Percentiles rank a stretch among this genome's conserved stretches.
phyloP scores from a whole-genome alignment of 345 rosid species.

The Eucalyptus shirleyi region DNA sequence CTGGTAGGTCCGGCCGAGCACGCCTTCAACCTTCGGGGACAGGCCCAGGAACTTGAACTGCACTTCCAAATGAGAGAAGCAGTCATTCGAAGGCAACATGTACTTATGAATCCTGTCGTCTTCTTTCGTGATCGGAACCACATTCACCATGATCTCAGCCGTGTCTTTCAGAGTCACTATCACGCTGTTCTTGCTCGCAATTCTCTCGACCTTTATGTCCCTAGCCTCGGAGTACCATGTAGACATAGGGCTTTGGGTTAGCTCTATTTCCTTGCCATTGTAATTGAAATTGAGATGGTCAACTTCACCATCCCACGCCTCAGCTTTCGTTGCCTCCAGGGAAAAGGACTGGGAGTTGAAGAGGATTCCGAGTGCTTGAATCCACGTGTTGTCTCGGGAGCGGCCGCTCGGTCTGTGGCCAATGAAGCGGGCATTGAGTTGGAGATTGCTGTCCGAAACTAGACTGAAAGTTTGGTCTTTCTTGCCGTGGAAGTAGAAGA shows the following conservation, averaged over 20 bases:
- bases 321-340: background rate
- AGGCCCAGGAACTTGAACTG: constrained; percentile 1
- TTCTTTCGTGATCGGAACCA: background rate
- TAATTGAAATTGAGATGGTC: constrained; percentile 1
- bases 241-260: background rate
- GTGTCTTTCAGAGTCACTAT: background rate
- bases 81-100: background rate
- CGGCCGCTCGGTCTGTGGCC: background rate
- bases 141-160: background rate
- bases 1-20: background rate
- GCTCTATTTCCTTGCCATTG: background rate
- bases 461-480: background rate
- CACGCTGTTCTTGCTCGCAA: background rate
- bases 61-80: constrained; percentile 4
- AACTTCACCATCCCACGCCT: background rate
- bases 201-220: background rate
- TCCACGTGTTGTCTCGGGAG: constrained; percentile 5
- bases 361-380: constrained; percentile 4
- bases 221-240: background rate
- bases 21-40: background rate
- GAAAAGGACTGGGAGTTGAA: background rate
- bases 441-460: constrained; percentile 1
- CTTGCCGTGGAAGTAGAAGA: constrained; percentile 8
- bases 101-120: constrained; percentile 1
- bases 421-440: constrained; percentile 5